Base-by-base conservation (phyloP, 2,329 filamentous ascomycete species). In the Colletotrichum liaoningense region DNA sequence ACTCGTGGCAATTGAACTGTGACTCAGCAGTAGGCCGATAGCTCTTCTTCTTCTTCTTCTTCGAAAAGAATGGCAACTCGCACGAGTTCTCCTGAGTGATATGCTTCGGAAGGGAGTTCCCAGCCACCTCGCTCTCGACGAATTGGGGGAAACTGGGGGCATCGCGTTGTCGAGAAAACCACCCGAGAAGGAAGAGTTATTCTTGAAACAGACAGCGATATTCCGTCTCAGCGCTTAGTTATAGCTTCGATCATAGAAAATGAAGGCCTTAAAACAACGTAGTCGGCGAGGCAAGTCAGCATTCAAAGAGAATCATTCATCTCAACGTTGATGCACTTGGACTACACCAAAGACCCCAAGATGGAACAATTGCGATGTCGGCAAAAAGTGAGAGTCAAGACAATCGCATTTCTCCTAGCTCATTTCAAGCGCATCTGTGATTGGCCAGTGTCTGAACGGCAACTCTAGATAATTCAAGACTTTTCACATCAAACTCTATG, bases 301-400 rank as follows among this genome's bases (percentile, higher is more conserved):
- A 16, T 42, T 42, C 16, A n/a, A 46, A 19, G 26, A 28, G 24
- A 63, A 26, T 42, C 6, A 11, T 24, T 22, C 4, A 35, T 22
- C 16, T n/a, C 63, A 22, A 30, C 38, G 8, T 49, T 11, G 42
- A 49, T 22, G 42, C 42, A 49, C 33, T 35, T 35, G 33, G 42
- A n/a, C 38, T 42, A 42, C 38, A 12, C 16, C 14, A 42, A 42
- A 42, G 38, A 42, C 16, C 46, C 33, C 26, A 49, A 33, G 57
- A 58, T 22, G 38, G 11, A 35, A 30, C 19, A 24, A 19, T 49
- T 63, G 69, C 70, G 70, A 73, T 73, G 66, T 70, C 70, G 70
- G 70, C 70, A 59, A 26, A 46, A 9, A 14, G 16, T 35, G 38
- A 33, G 58, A 69, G 42, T 54, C 55, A 33, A 59, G 42, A 49